Percentiles rank a stretch among this genome's conserved stretches.
Conservation (phyloP, 2,329 filamentous ascomycete species). For the Parastagonospora avenae region DNA sequence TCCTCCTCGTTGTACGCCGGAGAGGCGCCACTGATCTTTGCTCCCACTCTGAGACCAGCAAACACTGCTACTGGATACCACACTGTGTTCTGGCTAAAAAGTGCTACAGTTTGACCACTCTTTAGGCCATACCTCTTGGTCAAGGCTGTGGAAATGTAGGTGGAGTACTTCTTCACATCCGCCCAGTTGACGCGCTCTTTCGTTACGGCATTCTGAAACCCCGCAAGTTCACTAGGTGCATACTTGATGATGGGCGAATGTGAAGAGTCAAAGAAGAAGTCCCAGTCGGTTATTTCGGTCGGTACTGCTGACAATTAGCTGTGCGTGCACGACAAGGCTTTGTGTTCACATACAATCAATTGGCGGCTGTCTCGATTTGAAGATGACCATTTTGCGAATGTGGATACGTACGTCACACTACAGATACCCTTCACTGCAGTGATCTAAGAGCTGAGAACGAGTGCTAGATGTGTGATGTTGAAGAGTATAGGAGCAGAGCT, state of each 20-base stretch:
- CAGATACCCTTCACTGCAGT: no score
- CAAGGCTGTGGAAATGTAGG: conserved; percentile 65
- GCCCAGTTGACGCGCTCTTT: conserved; percentile 63
- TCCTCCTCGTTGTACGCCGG: conserved; percentile 72
- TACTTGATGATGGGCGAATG: conserved; percentile 56
- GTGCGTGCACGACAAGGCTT: background rate
- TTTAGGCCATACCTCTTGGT: conserved; percentile 60
- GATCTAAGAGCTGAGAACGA: no score
- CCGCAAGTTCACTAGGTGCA: conserved; percentile 50
- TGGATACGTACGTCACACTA: no score
- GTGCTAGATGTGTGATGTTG: no score
- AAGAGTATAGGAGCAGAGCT: no score
- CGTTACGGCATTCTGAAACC: conserved; percentile 64
- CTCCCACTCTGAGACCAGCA: conserved; percentile 59
- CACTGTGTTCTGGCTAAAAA: conserved; percentile 69
- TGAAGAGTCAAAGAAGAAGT: conserved; percentile 64
- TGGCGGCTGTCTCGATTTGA: conserved; percentile 51
- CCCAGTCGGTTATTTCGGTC: conserved; percentile 61
- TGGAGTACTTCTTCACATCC: conserved; percentile 63
- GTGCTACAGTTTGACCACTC: conserved; percentile 61
- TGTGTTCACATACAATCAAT: conserved; percentile 44
- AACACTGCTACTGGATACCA: conserved; percentile 71
- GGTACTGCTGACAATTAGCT: conserved; percentile 52
- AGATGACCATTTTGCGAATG: conserved; percentile 39
- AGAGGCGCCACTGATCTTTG: conserved; percentile 65